Percentiles rank a stretch among this genome's conserved stretches.
These are phyloP conservation scores for Rosa hybrid DNA, from an alignment of 331 rosid genomes.

Conservation along the genomic window DNA sequence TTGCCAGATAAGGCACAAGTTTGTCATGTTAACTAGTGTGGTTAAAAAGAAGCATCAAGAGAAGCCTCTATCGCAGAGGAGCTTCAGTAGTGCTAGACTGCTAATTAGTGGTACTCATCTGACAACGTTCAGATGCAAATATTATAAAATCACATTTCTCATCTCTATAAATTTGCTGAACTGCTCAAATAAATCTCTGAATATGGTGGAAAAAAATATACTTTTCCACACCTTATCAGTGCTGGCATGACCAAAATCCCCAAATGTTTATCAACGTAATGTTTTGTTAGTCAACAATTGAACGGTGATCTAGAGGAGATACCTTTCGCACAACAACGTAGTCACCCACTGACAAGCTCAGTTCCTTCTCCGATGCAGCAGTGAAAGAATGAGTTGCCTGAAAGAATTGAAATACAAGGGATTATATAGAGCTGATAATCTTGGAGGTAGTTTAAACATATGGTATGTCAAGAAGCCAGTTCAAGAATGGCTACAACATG, in stretches of 20 bases:
- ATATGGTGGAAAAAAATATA: not conserved
- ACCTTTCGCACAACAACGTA: slow-evolving; percentile 93
- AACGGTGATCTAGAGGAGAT: slow-evolving; percentile 6
- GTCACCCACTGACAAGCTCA: slow-evolving; percentile 86
- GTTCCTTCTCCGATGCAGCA: slow-evolving; percentile 79
- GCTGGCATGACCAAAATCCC: not conserved
- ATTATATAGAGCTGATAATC: slow-evolving; percentile 2
- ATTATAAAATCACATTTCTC: not conserved
- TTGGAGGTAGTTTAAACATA: slow-evolving; percentile 4
- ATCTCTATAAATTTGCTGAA: too few relatives aligned
- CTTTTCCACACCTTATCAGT: not conserved
- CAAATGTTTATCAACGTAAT: not conserved
- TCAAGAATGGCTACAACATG: slow-evolving; percentile 10
- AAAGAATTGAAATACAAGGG: slow-evolving; percentile 31
- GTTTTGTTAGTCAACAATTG: not conserved
- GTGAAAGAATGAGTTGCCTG: slow-evolving; percentile 78
- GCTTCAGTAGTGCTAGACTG: not conserved
- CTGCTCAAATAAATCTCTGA: too few relatives aligned
- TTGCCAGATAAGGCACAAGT: not conserved
- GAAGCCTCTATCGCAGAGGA: not conserved
- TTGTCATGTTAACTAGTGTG: not conserved
- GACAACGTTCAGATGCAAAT: not conserved
- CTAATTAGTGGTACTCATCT: not conserved
- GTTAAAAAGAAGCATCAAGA: not conserved
- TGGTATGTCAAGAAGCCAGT: slow-evolving; percentile 9